Conservation (phyloP, 2,329 filamentous ascomycete species). For the Exophiala sp. region DNA sequence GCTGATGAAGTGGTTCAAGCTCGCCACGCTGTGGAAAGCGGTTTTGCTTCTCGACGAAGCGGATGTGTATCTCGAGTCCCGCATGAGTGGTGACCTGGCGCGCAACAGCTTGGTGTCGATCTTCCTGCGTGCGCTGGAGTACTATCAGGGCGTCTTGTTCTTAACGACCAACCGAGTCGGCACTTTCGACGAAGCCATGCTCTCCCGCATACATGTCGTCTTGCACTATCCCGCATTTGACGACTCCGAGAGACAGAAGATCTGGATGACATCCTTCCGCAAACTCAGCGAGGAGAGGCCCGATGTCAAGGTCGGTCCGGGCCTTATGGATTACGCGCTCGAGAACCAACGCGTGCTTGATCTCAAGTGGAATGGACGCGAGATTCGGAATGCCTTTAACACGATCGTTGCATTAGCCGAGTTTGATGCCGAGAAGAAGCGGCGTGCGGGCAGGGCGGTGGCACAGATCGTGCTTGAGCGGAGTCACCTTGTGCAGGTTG, state of each 20-base stretch:
- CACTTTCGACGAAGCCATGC: slow-evolving; percentile 37
- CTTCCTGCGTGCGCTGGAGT: slow-evolving; percentile 40
- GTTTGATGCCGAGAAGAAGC: slow-evolving; percentile 40
- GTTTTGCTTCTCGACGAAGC: slow-evolving; percentile 33
- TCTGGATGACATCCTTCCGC: slow-evolving; percentile 33
- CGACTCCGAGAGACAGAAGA: slow-evolving; percentile 25
- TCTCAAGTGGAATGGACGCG: slow-evolving; percentile 4
- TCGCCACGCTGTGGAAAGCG: slow-evolving; percentile 16
- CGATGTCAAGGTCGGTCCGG: slow-evolving; percentile 1
- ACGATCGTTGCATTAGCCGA: slow-evolving; percentile 51
- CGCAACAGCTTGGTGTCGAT: slow-evolving; percentile 33
- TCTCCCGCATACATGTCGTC: slow-evolving; percentile 35
- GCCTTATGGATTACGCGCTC: background rate
- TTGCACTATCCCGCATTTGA: slow-evolving; percentile 33
- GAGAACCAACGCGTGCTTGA: background rate
- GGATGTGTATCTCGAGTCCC: slow-evolving; percentile 33
- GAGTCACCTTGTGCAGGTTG: slow-evolving; percentile 3
- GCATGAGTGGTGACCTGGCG: slow-evolving; percentile 8
- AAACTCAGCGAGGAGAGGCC: slow-evolving; percentile 9
- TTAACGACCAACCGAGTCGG: slow-evolving; percentile 38
- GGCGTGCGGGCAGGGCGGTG: background rate
- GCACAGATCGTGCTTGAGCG: background rate
- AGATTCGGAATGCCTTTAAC: slow-evolving; percentile 31
- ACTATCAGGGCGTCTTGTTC: slow-evolving; percentile 39
- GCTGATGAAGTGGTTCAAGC: slow-evolving; percentile 2